Base-by-base conservation (phyloP, 1,284 basidiomycete species). In the Naganishia sp. region DNA sequence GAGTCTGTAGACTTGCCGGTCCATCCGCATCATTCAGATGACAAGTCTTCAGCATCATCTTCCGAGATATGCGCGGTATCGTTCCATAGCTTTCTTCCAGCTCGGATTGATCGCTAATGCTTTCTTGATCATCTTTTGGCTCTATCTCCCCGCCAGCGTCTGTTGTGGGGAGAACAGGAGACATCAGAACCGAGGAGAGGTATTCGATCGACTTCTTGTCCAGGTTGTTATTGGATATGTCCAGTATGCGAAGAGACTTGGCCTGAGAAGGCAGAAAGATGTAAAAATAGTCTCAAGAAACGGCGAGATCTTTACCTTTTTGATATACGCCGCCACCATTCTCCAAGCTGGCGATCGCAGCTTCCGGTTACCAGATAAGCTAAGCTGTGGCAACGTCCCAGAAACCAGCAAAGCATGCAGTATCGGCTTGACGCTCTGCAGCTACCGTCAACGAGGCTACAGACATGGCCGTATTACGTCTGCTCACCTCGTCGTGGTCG, bases 381-480 rank as follows among this genome's bases (percentile, higher is more conserved):
- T 93, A 25, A 98, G 83, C 72, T 89, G 90, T 1, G 89, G 89
- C 36, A 98, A 82, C 0, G 87, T 87, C 23, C 87, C 86, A 21
- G 90, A 90, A 55, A 97, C 90, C 61, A 97, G 85, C 1, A 99
- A 84, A 0, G 93, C 87, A 75, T 97, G 94, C 0, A 98, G 82
- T 21, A 98, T 87, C 0, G 91, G 90, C 80, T 96, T 96, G 64
- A 98, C 77, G 52, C 85, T 86, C 88, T 92, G 71, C 15, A 21
- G 42, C 52, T 31, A 54, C 25, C 55, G 48, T 42, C 25, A 52
- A 42, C 31, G 16, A 49, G 11, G 55, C n/a, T 3, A 50, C n/a
- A 57, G 43, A 28, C 33, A 15, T 52, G 16, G 21, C n/a, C 7
- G 21, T 18, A 42, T 21, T 18, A 65, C 44, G 63, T 18, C 68